A percentile compares a stretch with the other conserved stretches of the same genome.
Conservation (phyloP, 139 green algal species). For the Closterium sp. region DNA sequence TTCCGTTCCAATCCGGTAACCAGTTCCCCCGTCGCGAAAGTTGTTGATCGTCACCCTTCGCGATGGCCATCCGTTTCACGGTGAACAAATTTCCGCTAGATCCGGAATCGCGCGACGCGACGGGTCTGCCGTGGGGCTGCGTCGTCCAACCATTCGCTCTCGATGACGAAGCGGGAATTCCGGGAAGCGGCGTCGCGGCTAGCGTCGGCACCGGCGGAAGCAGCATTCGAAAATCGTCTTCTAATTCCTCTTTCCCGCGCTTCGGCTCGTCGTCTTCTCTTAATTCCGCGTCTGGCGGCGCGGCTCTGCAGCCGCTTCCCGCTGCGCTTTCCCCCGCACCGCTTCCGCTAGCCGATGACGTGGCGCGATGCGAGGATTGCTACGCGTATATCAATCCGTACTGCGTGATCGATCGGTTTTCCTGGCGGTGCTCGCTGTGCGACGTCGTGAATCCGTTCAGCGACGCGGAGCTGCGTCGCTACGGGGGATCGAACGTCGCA, state of each 20-base stretch:
- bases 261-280: neutral
- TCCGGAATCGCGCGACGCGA: slow-evolving; percentile 60
- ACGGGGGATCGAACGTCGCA: neutral
- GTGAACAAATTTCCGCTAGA: slow-evolving; percentile 32
- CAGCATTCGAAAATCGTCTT: neutral
- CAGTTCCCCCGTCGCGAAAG: neutral
- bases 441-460: slow-evolving; percentile 60
- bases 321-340: slow-evolving; percentile 3
- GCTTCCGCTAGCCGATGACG: slow-evolving; percentile 27
- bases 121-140: slow-evolving; percentile 67
- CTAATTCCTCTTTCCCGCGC: neutral
- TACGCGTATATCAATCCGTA: slow-evolving; percentile 59
- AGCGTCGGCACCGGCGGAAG: neutral
- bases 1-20: neutral
- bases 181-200: neutral
- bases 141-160: slow-evolving; percentile 62
- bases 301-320: neutral
- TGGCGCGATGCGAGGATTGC: slow-evolving; percentile 68
- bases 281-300: neutral
- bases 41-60: neutral
- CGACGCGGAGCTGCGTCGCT: slow-evolving; percentile 20
- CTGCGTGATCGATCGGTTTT: slow-evolving; percentile 34
- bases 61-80: slow-evolving; percentile 48
- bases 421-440: slow-evolving; percentile 68
- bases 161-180: slow-evolving; percentile 11